Percentiles rank a stretch among this genome's conserved stretches.
These are phyloP conservation scores for Xylaria sp. DNA, from an alignment of 2,329 filamentous ascomycete genomes.

Conservation along the genomic window DNA sequence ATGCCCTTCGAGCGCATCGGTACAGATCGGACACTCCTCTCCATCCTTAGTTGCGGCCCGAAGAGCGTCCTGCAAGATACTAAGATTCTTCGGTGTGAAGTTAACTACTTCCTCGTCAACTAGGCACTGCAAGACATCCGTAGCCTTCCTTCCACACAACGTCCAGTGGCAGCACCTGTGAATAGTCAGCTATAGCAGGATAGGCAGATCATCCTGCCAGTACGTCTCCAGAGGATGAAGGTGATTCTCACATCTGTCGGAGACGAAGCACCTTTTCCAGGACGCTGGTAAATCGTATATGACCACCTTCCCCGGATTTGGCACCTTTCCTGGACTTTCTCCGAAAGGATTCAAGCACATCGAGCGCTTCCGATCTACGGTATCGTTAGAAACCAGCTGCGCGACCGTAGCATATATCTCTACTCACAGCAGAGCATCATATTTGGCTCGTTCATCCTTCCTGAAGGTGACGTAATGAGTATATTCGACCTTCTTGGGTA, in stretches of 20 bases:
- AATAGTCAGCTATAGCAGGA: conserved; percentile 19
- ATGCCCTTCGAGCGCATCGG: conserved; percentile 63
- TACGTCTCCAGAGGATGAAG: conserved; percentile 11
- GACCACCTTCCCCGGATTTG: conserved; percentile 26
- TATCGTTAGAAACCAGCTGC: conserved; percentile 26
- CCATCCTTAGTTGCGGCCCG: conserved; percentile 77
- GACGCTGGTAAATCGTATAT: conserved; percentile 65
- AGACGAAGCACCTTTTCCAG: conserved; percentile 82
- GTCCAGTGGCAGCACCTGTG: conserved; percentile 83
- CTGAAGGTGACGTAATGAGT: conserved; percentile 75
- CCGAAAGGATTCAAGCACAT: conserved; percentile 65
- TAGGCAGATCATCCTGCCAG: conserved; percentile 31
- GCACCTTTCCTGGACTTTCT: conserved; percentile 45
- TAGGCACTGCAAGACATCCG: conserved; percentile 69
- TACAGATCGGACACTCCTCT: conserved; percentile 82
- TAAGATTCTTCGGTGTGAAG: conserved; percentile 71
- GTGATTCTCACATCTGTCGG: conserved; percentile 64
- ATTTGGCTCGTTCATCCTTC: conserved; percentile 74
- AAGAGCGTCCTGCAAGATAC: conserved; percentile 73
- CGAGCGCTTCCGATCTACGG: conserved; percentile 70
- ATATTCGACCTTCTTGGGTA: conserved; percentile 78
- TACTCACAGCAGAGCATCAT: conserved; percentile 69
- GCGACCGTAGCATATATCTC: neutral
- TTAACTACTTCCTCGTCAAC: conserved; percentile 69
- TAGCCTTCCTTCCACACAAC: conserved; percentile 74